Conservation (phyloP, 352 stramenopile species). For the Elongisporangium anandrum region DNA sequence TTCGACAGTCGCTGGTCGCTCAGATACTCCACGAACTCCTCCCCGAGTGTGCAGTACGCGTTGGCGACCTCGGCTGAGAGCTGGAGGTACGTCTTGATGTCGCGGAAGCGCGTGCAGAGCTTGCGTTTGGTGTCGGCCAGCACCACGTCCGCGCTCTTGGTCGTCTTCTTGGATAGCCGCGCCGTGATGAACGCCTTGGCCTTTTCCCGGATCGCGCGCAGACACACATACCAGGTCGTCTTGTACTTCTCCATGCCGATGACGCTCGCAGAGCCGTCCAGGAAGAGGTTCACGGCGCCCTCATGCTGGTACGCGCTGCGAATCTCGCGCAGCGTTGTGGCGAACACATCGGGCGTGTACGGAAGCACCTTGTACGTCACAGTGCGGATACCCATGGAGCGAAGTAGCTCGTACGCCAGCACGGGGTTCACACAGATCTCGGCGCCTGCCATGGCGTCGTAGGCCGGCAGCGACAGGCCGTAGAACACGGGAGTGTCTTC, state of each 20-base stretch:
- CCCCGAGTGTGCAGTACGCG: slow-evolving; percentile 42
- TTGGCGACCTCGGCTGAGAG: slow-evolving; percentile 32
- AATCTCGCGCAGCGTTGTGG: slow-evolving; percentile 29
- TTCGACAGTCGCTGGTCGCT: slow-evolving; percentile 30
- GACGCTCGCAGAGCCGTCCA: slow-evolving; percentile 48
- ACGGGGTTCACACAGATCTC: slow-evolving; percentile 80
- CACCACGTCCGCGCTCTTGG: slow-evolving; percentile 10
- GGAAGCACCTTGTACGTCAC: slow-evolving; percentile 51
- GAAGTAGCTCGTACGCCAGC: slow-evolving; percentile 59
- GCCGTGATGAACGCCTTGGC: slow-evolving; percentile 56
- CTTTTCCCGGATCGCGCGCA: slow-evolving; percentile 84
- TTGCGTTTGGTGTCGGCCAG: slow-evolving; percentile 20
- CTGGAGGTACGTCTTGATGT: slow-evolving; percentile 48
- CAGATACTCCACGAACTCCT: slow-evolving; percentile 64
- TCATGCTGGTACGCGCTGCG: slow-evolving; percentile 60
- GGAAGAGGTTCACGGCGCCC: slow-evolving; percentile 68
- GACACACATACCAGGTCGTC: slow-evolving; percentile 80
- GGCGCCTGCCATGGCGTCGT: slow-evolving; percentile 21
- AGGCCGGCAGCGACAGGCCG: slow-evolving; percentile 54
- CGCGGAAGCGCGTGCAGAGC: slow-evolving; percentile 47
- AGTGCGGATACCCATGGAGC: slow-evolving; percentile 45
- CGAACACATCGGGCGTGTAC: slow-evolving; percentile 29
- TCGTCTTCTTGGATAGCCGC: slow-evolving; percentile 22
- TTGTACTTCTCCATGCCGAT: slow-evolving; percentile 86
- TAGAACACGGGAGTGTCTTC: slow-evolving; percentile 83